phyloP scores from a whole-genome alignment of 768 basidiomycete genomes.

The Suillus weaverae region DNA sequence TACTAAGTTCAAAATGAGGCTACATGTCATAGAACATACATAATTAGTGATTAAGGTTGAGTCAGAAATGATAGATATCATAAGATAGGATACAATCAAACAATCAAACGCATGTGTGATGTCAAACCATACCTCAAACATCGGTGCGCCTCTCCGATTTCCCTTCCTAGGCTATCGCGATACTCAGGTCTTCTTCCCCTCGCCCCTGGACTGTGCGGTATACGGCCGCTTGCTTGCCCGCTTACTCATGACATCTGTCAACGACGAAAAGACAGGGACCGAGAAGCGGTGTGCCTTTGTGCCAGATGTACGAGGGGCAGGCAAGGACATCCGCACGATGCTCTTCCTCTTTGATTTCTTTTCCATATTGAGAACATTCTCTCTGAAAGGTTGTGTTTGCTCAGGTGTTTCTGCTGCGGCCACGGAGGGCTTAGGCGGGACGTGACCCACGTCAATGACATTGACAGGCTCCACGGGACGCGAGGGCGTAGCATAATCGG shows the following conservation, averaged over 20 bases:
- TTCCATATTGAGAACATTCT: not conserved
- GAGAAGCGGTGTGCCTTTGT: constrained; percentile 18
- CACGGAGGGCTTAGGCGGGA: not conserved
- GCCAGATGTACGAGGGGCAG: constrained; percentile 12
- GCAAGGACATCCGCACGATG: constrained; percentile 16
- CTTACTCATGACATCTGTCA: not conserved
- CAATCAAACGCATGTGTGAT: not conserved
- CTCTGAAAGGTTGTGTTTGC: constrained; percentile 3
- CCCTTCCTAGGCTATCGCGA: not conserved
- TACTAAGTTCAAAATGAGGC: not conserved
- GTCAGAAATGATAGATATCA: not conserved
- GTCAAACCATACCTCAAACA: not conserved
- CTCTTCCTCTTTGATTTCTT: constrained; percentile 1
- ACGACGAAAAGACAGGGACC: constrained; percentile 11
- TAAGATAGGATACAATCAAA: not conserved
- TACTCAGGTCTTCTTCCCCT: not conserved
- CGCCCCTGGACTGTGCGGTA: not conserved
- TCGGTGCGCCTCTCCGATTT: not conserved
- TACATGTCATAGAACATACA: not conserved
- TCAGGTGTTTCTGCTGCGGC: not conserved
- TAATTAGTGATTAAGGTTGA: not conserved
- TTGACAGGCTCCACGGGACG: not conserved
- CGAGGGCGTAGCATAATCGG: not conserved
- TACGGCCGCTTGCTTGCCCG: not conserved
- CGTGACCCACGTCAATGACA: not conserved